phyloP scores from a whole-genome alignment of 176 grass and related monocot genomes.

The barley (Hordeum vulgare) region MorexV3_pseudomolecules_assembly NC_058519.1:108715881-108716380 shows the following conservation, averaged over 20 bases:
- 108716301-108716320: not conserved
- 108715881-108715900: constrained; percentile 17
- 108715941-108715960: not conserved
- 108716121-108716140: too few relatives aligned
- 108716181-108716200: too few relatives aligned
- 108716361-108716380: constrained; percentile 1
- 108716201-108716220: not conserved
- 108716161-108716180: too few relatives aligned
- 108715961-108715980: constrained; percentile 2
- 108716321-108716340: not conserved
- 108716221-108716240: too few relatives aligned
- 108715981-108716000: not conserved
- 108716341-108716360: constrained; percentile 11
- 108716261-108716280: not conserved
- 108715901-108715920: constrained; percentile 61
- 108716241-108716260: not conserved
- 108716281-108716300: not conserved
- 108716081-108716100: not conserved
- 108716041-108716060: not conserved
- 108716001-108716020: not conserved
- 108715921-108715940: constrained; percentile 16
- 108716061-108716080: not conserved
- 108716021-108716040: not conserved
- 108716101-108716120: not conserved
- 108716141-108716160: too few relatives aligned